Conservation (phyloP, 306 rosid genomes). For the Sechiopsis laciniata region DNA sequence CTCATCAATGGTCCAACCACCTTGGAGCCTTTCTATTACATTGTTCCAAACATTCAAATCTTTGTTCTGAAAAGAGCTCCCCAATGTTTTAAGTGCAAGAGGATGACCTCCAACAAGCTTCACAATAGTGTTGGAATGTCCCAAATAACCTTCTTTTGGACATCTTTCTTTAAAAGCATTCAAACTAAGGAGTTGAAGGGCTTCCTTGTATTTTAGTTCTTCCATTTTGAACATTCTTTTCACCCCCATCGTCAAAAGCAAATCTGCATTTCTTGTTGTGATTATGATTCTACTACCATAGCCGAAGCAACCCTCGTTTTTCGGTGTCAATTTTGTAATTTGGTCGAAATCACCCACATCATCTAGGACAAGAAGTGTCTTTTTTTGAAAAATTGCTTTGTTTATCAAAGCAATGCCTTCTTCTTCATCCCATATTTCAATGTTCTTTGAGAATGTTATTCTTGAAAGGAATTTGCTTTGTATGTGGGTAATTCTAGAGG, state of each 20-base stretch:
- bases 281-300: constrained; percentile 22
- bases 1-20: background rate
- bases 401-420: constrained; percentile 5
- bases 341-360: constrained; percentile 14
- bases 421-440: background rate
- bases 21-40: constrained; percentile 10
- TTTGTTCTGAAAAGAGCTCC: background rate
- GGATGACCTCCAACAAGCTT: constrained; percentile 16
- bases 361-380: constrained; percentile 17
- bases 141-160: background rate
- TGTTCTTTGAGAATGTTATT: background rate
- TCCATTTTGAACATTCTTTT: background rate
- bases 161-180: constrained; percentile 11
- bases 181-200: background rate
- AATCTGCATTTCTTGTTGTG: constrained; percentile 25
- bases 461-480: constrained; percentile 11
- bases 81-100: constrained; percentile 20
- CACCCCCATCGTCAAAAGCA: background rate
- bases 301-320: background rate
- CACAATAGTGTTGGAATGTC: background rate
- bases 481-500: background rate
- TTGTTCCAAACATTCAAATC: constrained; percentile 13
- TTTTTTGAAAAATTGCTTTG: background rate
- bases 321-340: background rate
- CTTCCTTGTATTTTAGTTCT: background rate